These are phyloP conservation scores for Collybia nuda DNA, from an alignment of 768 basidiomycete species.

Conservation along the genomic window DNA sequence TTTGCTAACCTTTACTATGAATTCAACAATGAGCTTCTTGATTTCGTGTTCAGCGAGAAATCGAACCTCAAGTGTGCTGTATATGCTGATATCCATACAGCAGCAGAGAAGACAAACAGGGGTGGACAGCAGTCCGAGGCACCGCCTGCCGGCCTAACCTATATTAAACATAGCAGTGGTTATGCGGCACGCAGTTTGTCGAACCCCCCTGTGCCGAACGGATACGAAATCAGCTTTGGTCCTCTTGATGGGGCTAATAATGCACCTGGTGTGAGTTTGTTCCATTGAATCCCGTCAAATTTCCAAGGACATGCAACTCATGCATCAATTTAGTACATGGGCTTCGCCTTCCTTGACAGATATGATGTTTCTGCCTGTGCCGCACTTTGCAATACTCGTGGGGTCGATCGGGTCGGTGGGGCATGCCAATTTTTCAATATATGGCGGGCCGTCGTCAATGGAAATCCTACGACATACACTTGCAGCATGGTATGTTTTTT, in stretches of 20 bases:
- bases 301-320: too few relatives aligned
- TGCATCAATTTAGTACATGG: conserved; percentile 41
- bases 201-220: conserved; percentile 38
- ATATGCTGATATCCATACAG: conserved; percentile 42
- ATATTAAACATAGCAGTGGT: conserved; percentile 45
- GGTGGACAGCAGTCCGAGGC: conserved; percentile 42
- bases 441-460: conserved; percentile 48
- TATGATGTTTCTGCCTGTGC: conserved; percentile 49
- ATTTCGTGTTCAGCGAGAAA: conserved; percentile 32
- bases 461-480: conserved; percentile 44
- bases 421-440: conserved; percentile 54
- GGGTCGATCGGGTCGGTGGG: conserved; percentile 39
- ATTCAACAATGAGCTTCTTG: conserved; percentile 41
- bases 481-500: conserved; percentile 44
- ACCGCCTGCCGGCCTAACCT: conserved; percentile 33
- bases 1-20: conserved; percentile 53
- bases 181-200: conserved; percentile 35
- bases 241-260: conserved; percentile 48
- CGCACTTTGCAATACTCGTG: conserved; percentile 40
- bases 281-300: too few relatives aligned
- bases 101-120: conserved; percentile 42
- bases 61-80: conserved; percentile 50
- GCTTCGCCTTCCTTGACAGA: conserved; percentile 47
- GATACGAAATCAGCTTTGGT: conserved; percentile 45
- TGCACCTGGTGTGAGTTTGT: conserved; percentile 16